Evolutionary conservation across 495 filamentous ascomycete genomes (phyloP).

Genomic region (Aspergillus incahuasiensis): DNA sequence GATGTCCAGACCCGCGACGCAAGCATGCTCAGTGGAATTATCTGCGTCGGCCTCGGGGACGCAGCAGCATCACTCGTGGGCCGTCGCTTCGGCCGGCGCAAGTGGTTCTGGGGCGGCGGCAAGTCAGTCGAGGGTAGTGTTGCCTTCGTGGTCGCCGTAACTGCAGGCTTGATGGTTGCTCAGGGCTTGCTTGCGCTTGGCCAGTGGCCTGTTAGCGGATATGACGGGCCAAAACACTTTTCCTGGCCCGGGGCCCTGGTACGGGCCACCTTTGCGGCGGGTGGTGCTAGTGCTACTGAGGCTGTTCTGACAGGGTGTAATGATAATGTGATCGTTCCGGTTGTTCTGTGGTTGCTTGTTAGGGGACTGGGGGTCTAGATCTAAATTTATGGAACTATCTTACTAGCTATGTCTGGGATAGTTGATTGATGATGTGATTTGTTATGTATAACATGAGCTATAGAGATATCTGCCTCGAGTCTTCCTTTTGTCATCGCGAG

Average conservation of each 20-base stretch:
- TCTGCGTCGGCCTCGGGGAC: slow-evolving; percentile 94
- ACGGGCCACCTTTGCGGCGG: slow-evolving; percentile 66
- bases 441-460: slow-evolving; percentile 8
- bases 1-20: slow-evolving; percentile 65
- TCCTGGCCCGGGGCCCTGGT: slow-evolving; percentile 41
- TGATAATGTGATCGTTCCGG: slow-evolving; percentile 97
- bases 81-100: slow-evolving; percentile 74
- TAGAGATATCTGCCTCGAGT: background rate
- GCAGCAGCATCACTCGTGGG: slow-evolving; percentile 91
- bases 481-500: background rate
- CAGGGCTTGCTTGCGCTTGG: slow-evolving; percentile 71
- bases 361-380: slow-evolving; percentile 66
- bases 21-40: slow-evolving; percentile 82
- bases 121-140: slow-evolving; percentile 90
- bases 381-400: background rate
- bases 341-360: slow-evolving; percentile 87
- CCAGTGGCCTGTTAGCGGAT: slow-evolving; percentile 53
- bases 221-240: slow-evolving; percentile 21
- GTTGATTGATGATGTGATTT: slow-evolving; percentile 11
- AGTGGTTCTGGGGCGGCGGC: slow-evolving; percentile 96
- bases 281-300: slow-evolving; percentile 84
- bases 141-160: slow-evolving; percentile 80
- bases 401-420: background rate
- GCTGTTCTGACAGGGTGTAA: slow-evolving; percentile 95
- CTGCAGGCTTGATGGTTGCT: slow-evolving; percentile 63